Conservation (phyloP, 2,329 filamentous ascomycete species). For the Fusarium nematophilum region DNA sequence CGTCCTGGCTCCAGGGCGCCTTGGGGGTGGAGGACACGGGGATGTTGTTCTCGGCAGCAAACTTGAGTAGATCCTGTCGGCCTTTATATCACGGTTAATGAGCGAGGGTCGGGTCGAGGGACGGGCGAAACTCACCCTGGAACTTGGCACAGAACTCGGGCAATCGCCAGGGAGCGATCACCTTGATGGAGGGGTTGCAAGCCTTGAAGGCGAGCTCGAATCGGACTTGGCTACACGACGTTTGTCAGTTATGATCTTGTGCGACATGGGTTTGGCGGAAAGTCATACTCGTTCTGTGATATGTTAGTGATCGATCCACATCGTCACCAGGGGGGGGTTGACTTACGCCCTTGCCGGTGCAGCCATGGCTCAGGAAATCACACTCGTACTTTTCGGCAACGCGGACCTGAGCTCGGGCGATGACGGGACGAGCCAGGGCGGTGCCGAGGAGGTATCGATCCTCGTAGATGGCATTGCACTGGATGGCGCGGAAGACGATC, state of each 20-base stretch:
- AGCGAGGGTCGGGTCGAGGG: neutral
- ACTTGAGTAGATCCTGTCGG: slow-evolving; percentile 78
- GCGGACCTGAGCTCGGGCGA: slow-evolving; percentile 63
- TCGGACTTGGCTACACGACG: slow-evolving; percentile 48
- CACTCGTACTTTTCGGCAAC: slow-evolving; percentile 53
- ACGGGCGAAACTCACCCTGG: slow-evolving; percentile 51
- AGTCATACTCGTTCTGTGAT: slow-evolving; percentile 45
- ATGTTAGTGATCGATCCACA: slow-evolving; percentile 2
- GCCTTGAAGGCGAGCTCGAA: slow-evolving; percentile 55
- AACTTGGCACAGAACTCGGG: slow-evolving; percentile 78
- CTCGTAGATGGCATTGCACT: slow-evolving; percentile 72
- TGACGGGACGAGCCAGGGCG: slow-evolving; percentile 72
- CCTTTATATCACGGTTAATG: slow-evolving; percentile 52
- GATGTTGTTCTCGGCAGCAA: slow-evolving; percentile 73
- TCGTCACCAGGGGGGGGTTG: neutral
- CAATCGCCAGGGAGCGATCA: slow-evolving; percentile 80
- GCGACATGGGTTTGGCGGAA: neutral
- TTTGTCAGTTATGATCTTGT: slow-evolving; percentile 9
- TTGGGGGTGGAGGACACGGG: slow-evolving; percentile 79
- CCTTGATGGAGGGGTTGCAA: slow-evolving; percentile 71
- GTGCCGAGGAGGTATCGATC: slow-evolving; percentile 63
- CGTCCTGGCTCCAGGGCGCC: slow-evolving; percentile 72
- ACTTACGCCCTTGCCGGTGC: slow-evolving; percentile 71
- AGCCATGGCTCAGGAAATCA: slow-evolving; percentile 60
- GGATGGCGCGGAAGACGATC: slow-evolving; percentile 79